Base-by-base conservation (phyloP, 2,329 filamentous ascomycete species). In the Neofusicoccum cordaticola region DNA sequence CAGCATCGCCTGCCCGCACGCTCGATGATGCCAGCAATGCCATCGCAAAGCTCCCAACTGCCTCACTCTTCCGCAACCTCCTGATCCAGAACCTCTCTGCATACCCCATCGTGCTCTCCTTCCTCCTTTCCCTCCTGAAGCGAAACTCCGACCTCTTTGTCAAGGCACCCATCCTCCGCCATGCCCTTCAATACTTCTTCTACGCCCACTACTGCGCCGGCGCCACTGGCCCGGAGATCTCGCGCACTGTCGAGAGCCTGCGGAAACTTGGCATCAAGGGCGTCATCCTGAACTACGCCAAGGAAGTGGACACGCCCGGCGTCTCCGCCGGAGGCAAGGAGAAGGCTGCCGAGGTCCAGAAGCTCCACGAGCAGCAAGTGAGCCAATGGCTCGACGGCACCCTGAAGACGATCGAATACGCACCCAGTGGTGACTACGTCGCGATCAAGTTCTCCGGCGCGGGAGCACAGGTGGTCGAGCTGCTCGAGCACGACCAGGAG, bases 151-250 rank as follows among this genome's bases (percentile, higher is more conserved):
- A 51, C 45, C 22, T 65, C 45, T 52, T 65, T 27, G 48, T 52
- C 53, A 61, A 51, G 17, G 45, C 63, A 8, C 86, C 86, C 0
- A 50, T 94, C 1, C 82, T 96, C n/a, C 86, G 88, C 48, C 85
- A 81, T 62, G 73, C 92, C 47, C 80, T 97, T 62, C 92, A 92
- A 73, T 85, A 88, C 73, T 95, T 91, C 0, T 91, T 97, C 70
- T 97, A 97, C 77, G 87, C 88, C 45, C 93, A 97, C 72, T 97
- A 96, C 75, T 97, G 93, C 75, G 92, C 92, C 0, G 93, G 93
- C 45, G 90, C 92, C 75, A 90, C 86, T 50, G 81, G 84, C 0
- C 69, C 74, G 2, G 90, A 96, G 76, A 90, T 96, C 4, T 81
- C 81, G 57, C 78, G 75, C 44, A 75, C 72, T 34, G 93, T 90